Evolutionary conservation across 257 asterid species (phyloP), one percentile per base, ranked within the genome.

Genomic region (Knoxia roxburghii): DNA sequence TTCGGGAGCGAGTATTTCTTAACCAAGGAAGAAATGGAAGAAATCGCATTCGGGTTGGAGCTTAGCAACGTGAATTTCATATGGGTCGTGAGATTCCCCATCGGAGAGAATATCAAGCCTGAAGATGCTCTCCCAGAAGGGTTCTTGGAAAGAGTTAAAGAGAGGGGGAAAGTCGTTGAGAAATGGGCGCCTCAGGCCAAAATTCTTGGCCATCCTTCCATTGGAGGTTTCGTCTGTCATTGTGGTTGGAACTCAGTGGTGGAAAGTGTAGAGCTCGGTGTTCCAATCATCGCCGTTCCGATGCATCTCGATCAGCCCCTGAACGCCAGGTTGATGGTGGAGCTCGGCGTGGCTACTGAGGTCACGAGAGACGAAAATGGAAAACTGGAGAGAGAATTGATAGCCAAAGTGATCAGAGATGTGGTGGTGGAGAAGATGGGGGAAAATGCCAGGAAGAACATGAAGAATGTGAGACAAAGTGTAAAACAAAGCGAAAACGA

Each of bases 1-100:
- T 70, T 70, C 27, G 74, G 74, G 23, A 70, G 69, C 6, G 74
- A 61, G 18, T 61, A 24, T 13, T 70, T 61, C 50, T 33, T 70
- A 33, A 61, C 49, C 0, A 51, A 50, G 54, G 45, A 50, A 39
- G 69, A 70, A 52, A 33, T 50, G 2, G 64, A 50, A 51, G 74
- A 70, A 27, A 51, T 70, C 5, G 63, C 74, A 23, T 27, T 3
- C 11, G 74, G 74, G 0, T 51, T 70, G 56, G 74, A 70, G 45
- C 63, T 50, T 11, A 70, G 74, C 62, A 51, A 26, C 8, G 74
- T 70, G 62, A 61, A 54, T 20, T 61, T 70, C 63, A 61, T 70
- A 37, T 54, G 68, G 48, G 74, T 39, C 11, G 5, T 61, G 8
- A 61, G 74, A 48, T 70, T 70, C 24, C 68, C 72, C 2, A 51